Conservation (phyloP, 139 green algal genomes). For the Chlamydomonas sp. region DNA sequence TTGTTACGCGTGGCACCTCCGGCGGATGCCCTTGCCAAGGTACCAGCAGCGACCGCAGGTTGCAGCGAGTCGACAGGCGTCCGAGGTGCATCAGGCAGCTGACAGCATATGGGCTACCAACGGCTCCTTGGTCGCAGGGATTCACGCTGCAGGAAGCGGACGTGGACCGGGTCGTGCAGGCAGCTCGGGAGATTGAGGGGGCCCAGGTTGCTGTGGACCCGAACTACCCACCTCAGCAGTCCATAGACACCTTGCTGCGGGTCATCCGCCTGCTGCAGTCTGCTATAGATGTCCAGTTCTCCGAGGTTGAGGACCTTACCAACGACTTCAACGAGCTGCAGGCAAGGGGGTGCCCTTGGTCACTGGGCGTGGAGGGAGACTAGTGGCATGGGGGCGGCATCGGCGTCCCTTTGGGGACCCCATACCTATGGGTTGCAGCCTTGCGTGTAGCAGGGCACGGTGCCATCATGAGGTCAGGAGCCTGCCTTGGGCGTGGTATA, state of each 20-base stretch:
- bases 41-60: not conserved
- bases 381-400: not conserved
- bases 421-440: no score
- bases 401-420: no score
- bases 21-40: constrained; percentile 32
- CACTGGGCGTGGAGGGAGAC: not conserved
- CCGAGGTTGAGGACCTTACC: constrained; percentile 59
- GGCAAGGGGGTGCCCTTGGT: not conserved
- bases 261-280: constrained; percentile 45
- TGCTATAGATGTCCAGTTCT: constrained; percentile 52
- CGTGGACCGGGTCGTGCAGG: constrained; percentile 43
- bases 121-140: constrained; percentile 28
- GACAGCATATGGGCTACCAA: not conserved
- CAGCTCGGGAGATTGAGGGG: constrained; percentile 39
- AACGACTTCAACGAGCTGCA: constrained; percentile 68
- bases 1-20: constrained; percentile 29
- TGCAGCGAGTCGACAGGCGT: not conserved
- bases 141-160: constrained; percentile 46
- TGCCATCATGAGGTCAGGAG: no score
- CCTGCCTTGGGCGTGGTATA: no score
- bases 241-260: constrained; percentile 30
- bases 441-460: no score
- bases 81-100: not conserved
- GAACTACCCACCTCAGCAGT: constrained; percentile 19
- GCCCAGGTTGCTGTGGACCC: constrained; percentile 41